phyloP scores from a whole-genome alignment of 164 flowering plant species.

The Houttuynia cordata region DNA sequence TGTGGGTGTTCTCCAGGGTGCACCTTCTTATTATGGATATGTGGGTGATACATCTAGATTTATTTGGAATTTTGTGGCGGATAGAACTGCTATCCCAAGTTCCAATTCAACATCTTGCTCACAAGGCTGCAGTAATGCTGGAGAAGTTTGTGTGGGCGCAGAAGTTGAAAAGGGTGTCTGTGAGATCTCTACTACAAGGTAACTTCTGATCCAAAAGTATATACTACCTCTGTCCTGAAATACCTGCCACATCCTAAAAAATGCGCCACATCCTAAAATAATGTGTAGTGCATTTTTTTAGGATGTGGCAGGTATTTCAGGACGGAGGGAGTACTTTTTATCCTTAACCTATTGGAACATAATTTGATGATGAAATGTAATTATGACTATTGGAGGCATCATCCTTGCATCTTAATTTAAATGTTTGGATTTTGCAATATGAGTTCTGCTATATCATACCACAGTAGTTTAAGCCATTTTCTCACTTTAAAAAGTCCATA shows the following conservation, averaged over 20 bases:
- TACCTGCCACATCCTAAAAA: too few species aligned
- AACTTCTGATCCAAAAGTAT: constrained; percentile 1
- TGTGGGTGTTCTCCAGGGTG: constrained; percentile 70
- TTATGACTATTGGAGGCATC: too few species aligned
- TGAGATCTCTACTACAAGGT: constrained; percentile 79
- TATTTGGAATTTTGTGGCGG: constrained; percentile 83
- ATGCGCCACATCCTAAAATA: too few species aligned
- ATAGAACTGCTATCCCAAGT: constrained; percentile 44
- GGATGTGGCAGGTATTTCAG: too few species aligned
- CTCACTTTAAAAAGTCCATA: too few species aligned
- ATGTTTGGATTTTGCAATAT: too few species aligned
- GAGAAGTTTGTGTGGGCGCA: constrained; percentile 50
- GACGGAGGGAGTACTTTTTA: not conserved
- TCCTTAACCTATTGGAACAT: not conserved
- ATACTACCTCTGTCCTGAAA: not conserved
- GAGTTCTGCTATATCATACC: too few species aligned
- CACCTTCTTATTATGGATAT: constrained; percentile 44
- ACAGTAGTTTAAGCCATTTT: too few species aligned
- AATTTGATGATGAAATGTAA: too few species aligned
- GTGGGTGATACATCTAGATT: constrained; percentile 65
- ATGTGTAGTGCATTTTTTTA: too few species aligned
- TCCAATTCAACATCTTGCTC: constrained; percentile 45
- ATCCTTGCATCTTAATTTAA: too few species aligned
- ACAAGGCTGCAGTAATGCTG: constrained; percentile 36
- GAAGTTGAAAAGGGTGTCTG: constrained; percentile 66